Base-by-base conservation (phyloP, 2,329 filamentous ascomycete genomes). In the Conoideocrella luteorostrata region DNA sequence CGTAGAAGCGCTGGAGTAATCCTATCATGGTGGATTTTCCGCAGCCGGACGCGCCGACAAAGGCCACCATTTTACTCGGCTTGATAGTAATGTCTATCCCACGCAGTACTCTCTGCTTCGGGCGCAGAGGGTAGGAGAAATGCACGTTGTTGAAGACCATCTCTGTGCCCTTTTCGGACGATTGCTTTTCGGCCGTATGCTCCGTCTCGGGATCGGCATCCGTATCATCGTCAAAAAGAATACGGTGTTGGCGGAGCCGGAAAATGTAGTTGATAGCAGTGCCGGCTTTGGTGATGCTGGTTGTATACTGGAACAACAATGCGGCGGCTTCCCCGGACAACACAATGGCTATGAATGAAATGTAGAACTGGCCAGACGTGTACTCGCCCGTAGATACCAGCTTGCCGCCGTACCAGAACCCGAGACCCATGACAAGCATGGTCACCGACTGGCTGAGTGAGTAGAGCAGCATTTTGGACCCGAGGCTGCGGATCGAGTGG, bases 11-110 rank as follows among this genome's bases (percentile, higher is more conserved):
- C 50, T 74, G 63, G 0, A 75, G 58, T 10, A 75, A 59, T 6
- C 71, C 69, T 40, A 84, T 68, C 44, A 78, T 74, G 3, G 78
- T 81, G 1, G 74, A 78, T 52, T 82, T 82, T 1, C 77, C 77
- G 49, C 75, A 78, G 6, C 77, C 77, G 0, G 72, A 78, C 1
- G 75, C 67, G 4, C 77, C 77, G 0, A 81, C 76, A 7, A 80
- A 66, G 3, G 75, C 77, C 2, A 75, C 60, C 52, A 72, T 77
- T 48, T 70, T 65, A 9, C 73, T 71, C 5, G 67, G 64, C 24
- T 59, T 47, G 41, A 76, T 68, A 40, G 46, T 47, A 33, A 72
- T 62, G 33, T 64, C 53, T 11, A 74, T 60, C 4, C 65, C 61
- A 17, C 65, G 55, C 12, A 70, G 55, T 45, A 68, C 58, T 43